A percentile compares a stretch with the other conserved stretches of the same genome.
Evolutionary conservation across 2,329 filamentous ascomycete genomes (phyloP).

Genomic region (Penicillium griseofulvum): DNA sequence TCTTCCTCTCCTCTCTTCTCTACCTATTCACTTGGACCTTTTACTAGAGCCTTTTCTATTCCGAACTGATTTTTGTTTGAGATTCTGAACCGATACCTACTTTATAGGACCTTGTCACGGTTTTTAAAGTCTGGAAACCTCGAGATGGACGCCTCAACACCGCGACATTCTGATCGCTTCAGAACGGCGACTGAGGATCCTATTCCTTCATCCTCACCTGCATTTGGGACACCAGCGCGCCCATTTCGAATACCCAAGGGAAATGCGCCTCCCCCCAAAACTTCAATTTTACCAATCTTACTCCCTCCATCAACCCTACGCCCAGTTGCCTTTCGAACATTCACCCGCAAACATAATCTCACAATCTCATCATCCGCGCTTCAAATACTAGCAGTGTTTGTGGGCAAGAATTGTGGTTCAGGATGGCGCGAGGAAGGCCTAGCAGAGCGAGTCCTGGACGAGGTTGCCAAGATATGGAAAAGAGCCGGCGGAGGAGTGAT

Average conservation of each 20-base stretch:
- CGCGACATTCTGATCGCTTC: constrained; percentile 24
- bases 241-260: constrained; percentile 56
- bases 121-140: not conserved
- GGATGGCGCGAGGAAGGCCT: constrained; percentile 95
- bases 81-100: not conserved
- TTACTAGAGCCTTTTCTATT: not conserved
- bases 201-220: constrained; percentile 84
- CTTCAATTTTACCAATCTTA: constrained; percentile 78
- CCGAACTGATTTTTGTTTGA: not conserved
- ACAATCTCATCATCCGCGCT: constrained; percentile 86
- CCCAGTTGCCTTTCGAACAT: constrained; percentile 88
- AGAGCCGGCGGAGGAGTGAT: constrained; percentile 84
- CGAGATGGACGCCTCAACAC: constrained; percentile 22
- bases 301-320: constrained; percentile 83
- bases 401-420: constrained; percentile 89
- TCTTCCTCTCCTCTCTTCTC: not conserved
- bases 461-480: constrained; percentile 90
- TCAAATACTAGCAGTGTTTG: constrained; percentile 79
- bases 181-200: constrained; percentile 46
- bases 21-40: not conserved
- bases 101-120: not conserved
- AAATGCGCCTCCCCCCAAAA: constrained; percentile 51
- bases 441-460: constrained; percentile 87
- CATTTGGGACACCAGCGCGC: constrained; percentile 82
- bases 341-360: constrained; percentile 96